Percentiles rank a stretch among this genome's conserved stretches.
Evolutionary conservation across 2,329 filamentous ascomycete species (phyloP).

Genomic region (Emergomyces pasteurianus): DNA sequence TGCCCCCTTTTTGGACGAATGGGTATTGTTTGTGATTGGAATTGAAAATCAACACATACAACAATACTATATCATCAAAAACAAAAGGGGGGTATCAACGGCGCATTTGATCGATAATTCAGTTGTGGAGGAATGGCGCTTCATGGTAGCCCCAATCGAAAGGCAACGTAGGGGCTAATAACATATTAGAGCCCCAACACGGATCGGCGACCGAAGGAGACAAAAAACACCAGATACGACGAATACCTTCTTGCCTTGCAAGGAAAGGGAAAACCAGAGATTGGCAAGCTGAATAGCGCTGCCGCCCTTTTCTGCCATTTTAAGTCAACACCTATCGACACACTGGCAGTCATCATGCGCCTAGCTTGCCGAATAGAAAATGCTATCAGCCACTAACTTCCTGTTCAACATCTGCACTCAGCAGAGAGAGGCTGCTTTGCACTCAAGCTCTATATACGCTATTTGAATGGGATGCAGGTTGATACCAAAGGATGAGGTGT

Average conservation of each 20-base stretch:
- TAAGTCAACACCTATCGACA: not conserved
- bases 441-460: not conserved
- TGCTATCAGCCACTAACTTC: too few species aligned
- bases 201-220: not conserved
- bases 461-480: not conserved
- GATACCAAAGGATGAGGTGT: not conserved
- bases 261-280: not conserved
- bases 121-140: too few species aligned
- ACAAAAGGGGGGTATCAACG: too few species aligned
- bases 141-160: not conserved
- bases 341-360: not conserved
- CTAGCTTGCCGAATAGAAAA: too few species aligned
- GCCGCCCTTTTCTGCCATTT: not conserved
- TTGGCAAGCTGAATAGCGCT: not conserved
- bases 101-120: too few species aligned
- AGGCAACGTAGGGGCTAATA: not conserved
- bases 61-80: too few species aligned
- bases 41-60: too few species aligned
- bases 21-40: too few species aligned
- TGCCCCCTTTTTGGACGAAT: too few species aligned
- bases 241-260: not conserved
- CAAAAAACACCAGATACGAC: not conserved
- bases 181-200: not conserved
- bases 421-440: not conserved
- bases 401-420: not conserved